Base-by-base conservation (phyloP, 2,329 filamentous ascomycete species). In the Fusarium armeniacum region DNA sequence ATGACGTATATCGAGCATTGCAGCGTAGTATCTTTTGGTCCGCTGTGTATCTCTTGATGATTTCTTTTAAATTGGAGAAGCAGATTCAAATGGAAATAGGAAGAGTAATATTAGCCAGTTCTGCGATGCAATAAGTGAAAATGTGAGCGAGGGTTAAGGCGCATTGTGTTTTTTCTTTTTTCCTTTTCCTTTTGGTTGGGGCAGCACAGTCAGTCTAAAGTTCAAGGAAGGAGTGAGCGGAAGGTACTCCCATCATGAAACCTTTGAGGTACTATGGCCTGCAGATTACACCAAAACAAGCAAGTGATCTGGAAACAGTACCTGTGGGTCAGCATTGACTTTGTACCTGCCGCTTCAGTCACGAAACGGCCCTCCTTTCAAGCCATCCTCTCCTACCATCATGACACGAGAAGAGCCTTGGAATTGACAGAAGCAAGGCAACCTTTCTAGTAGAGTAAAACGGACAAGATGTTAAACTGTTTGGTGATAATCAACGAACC, bases 1-100 rank as follows among this genome's bases (percentile, higher is more conserved):
- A 71, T 65, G 68, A 71, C 68, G 68, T 69, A 67, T 51, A 57
- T 69, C 57, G 47, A 33, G 54, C 60, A 54, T 38, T 36, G 33
- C 33, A 51, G 24, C 24, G n/a, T 22, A 36, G 35, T 30, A 15
- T 12, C 5, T 38, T 51, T 40, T 15, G 18, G 33, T n/a, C 26
- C 33, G 22, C 22, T 2, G 47, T 40, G 13, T 49, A 16, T n/a
- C 40, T 6, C n/a, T 51, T n/a, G 28, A 51, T 24, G 11, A 38
- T 11, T 18, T 40, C n/a, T 40, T 11, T 40, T n/a, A 28, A 28
- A 38, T 40, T 11, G 13, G 24, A 20, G 6, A 51, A 51, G 18
- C 11, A 10, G 24, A 38, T 51, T 6, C 12, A n/a, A 28, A 22
- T 38, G 6, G 7, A 28, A 35, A 30, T 13, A 26, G 13, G 12